Percentiles rank a stretch among this genome's conserved stretches.
Evolutionary conservation across 2,329 filamentous ascomycete species (phyloP).

Genomic region (Apiospora arundinis): DNA sequence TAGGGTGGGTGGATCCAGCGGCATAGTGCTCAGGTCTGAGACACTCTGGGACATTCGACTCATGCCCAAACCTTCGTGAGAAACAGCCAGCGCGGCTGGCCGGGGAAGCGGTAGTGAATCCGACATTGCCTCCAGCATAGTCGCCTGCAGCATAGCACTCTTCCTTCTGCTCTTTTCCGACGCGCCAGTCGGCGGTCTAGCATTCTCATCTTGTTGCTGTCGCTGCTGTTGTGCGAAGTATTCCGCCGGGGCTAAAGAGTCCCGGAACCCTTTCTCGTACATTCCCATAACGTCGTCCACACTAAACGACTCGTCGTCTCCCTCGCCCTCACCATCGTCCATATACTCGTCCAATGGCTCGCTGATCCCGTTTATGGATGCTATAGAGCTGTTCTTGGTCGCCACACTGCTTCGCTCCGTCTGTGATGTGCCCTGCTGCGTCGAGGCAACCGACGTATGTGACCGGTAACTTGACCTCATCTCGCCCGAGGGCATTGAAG

Average conservation of each 20-base stretch:
- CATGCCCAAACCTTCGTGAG: constrained; percentile 4
- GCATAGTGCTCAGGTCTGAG: constrained; percentile 8
- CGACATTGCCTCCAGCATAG: constrained; percentile 49
- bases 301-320: constrained; percentile 60
- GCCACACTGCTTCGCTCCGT: constrained; percentile 84
- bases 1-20: not conserved
- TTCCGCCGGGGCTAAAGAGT: constrained; percentile 47
- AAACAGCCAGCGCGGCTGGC: constrained; percentile 1
- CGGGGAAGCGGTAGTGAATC: constrained; percentile 42
- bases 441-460: constrained; percentile 57
- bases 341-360: constrained; percentile 50
- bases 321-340: constrained; percentile 50
- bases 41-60: not conserved
- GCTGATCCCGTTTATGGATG: constrained; percentile 61
- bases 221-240: constrained; percentile 31
- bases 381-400: constrained; percentile 79
- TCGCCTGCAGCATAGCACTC: constrained; percentile 48
- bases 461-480: constrained; percentile 63
- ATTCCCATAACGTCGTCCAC: constrained; percentile 74
- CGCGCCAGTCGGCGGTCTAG: constrained; percentile 45
- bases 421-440: constrained; percentile 64
- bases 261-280: constrained; percentile 68
- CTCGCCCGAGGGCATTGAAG: constrained; percentile 58
- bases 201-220: constrained; percentile 38
- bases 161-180: constrained; percentile 47